A percentile compares a stretch with the other conserved stretches of the same genome.
phyloP scores from a whole-genome alignment of 139 green algal species.

The Micromonas pusilla region DNA sequence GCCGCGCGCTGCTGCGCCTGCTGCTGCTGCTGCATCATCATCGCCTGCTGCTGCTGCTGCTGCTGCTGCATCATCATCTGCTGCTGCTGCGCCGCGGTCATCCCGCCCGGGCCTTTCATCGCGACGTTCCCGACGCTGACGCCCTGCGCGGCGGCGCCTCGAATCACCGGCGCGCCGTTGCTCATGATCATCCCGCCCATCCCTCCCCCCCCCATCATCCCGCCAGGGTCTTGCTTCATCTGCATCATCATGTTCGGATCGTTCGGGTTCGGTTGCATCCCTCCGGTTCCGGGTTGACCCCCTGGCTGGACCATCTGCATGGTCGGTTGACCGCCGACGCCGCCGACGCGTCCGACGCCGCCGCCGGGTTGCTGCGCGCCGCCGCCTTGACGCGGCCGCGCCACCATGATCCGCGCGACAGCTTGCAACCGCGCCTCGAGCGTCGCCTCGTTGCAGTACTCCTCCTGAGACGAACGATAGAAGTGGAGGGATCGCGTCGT shows the following conservation, averaged over 20 bases:
- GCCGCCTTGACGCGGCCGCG: background rate
- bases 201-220: background rate
- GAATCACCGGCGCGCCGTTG: conserved; percentile 14
- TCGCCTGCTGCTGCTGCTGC: conserved; percentile 26
- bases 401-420: conserved; percentile 61
- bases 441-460: conserved; percentile 68
- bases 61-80: conserved; percentile 2
- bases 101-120: background rate
- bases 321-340: too few relatives aligned
- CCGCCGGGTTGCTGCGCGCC: too few relatives aligned
- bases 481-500: too few relatives aligned
- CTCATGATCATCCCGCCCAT: background rate
- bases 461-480: conserved; percentile 52
- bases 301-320: too few relatives aligned
- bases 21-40: conserved; percentile 10
- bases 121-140: background rate
- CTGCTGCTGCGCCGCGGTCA: conserved; percentile 25
- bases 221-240: background rate
- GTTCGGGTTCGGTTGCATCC: background rate
- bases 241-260: background rate
- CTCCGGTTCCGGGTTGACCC: background rate
- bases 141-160: background rate
- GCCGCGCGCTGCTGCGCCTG: background rate
- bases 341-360: too few relatives aligned
- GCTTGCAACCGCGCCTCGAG: conserved; percentile 75